Base-by-base conservation (phyloP, 2,329 filamentous ascomycete genomes). In the Microsporum audouinii region DNA sequence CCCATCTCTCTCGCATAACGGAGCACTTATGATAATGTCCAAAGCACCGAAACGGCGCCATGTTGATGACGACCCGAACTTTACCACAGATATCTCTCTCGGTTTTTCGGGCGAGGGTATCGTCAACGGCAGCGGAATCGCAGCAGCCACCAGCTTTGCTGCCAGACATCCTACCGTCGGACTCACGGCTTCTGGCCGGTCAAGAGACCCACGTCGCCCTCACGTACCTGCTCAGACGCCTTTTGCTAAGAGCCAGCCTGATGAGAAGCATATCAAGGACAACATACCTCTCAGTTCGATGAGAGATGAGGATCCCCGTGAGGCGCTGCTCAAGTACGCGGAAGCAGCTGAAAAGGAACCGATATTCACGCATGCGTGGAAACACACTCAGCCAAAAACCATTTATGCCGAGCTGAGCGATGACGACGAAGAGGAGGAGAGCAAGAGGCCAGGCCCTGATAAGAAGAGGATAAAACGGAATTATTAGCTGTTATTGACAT, bases 301-400 rank as follows among this genome's bases (percentile, higher is more conserved):
- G 89, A 81, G 95, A 56, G 91, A 99, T 73, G 94, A 99, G 73
- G 94, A 99, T 77, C 94, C 94, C 0, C 81, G 94, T 65, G 94
- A 96, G 75, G 94, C 94, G 53, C 77, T 99, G 70, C 77, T 99
- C 63, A 96, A 95, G 77, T 99, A 97, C 78, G 92, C 91, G 41
- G 89, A 95, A 60, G 87, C 95, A 71, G 91, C 91, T 10, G 85
- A 95, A 75, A 92, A 89, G 71, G 91, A 97, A 71, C 92, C 91
- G 0, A 82, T 96, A 68, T 99, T 97, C 71, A 99, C 94, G 34
- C 89, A 88, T 66, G 94, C 91, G 14, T 99, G 91, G 88, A 88
- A 88, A 70, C 82, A 87, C 67, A 97, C 91, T 41, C 92, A 97
- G 76, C 94, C 94, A 0, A 87, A 91, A 67, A 90, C 91, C 31